Base-by-base conservation (phyloP, 169 alveolate species). In the Plasmodium gonderi region DNA sequence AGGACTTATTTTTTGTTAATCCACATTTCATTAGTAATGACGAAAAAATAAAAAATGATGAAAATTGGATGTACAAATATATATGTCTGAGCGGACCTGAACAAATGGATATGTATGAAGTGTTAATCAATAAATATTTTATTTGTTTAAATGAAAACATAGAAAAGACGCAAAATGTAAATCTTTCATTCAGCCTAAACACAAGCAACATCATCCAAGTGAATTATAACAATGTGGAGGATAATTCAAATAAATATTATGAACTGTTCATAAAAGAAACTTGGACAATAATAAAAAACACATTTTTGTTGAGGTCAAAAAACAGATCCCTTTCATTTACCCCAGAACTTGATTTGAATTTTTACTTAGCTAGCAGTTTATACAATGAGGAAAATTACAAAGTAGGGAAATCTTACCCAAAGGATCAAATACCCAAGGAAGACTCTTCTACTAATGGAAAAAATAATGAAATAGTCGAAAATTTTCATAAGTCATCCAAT, bases 331-430 rank as follows among this genome's bases (percentile, higher is more conserved):
- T 90, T 65, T 29, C 23, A 9, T 90, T 77, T 64, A 65, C 14
- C 40, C 94, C 94, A 11, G 94, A 90, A 68, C 51, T 90, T 20
- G 90, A 90, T 20, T 42, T 90, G 47, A 90, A 90, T 49, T 90
- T 90, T 77, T 90, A 77, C 40, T 78, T 90, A 44, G 94, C 94
- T 65, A 90, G 91, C 44, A 64, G 94, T 65, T 47, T 90, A 17
- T 90, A 90, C 74, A 90, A 67, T 69, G 64, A 65, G 42, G 20
- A 49, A 20, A 90, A 90, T 79, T 90, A 90, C 74, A 90, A 90
- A 79, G 20, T 45, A 51, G 76, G 14, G 3, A 17, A 38, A 14
- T 5, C 33, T 26, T 17, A 14, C 17, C 51, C 23, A 45, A 38
- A n/a, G 4, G 12, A 20, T 5, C 1, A 17, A 6, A 17, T 20